phyloP scores from a whole-genome alignment of 345 rosid genomes.

The Excoecaria agallocha region DNA sequence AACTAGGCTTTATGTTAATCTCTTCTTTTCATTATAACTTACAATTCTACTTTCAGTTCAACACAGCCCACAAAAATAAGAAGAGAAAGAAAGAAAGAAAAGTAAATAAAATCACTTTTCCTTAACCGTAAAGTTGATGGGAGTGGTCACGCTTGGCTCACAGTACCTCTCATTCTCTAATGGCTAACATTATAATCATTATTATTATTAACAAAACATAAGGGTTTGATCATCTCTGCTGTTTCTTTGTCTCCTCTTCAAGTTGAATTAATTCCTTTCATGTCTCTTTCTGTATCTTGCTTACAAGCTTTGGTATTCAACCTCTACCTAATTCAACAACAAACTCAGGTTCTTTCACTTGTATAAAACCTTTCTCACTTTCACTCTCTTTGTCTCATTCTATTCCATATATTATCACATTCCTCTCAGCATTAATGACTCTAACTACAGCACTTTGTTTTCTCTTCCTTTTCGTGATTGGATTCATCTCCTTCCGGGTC shows the following conservation, averaged over 20 bases:
- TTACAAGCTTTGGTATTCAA: conserved; percentile 17
- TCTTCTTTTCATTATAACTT: too few species aligned
- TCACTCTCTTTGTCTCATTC: not conserved
- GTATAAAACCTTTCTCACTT: conserved; percentile 2
- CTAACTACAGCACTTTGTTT: not conserved
- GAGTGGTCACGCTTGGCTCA: conserved; percentile 1
- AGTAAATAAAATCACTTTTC: not conserved
- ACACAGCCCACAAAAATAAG: not conserved
- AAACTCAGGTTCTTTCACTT: not conserved
- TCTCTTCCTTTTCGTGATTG: conserved; percentile 5
- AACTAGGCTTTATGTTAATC: too few species aligned
- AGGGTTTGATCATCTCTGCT: not conserved
- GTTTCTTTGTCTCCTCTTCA: conserved; percentile 11
- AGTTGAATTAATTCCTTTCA: not conserved
- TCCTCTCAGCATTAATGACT: not conserved
- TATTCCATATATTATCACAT: not conserved
- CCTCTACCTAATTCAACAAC: conserved; percentile 13
- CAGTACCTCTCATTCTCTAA: not conserved
- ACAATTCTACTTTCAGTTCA: not conserved
- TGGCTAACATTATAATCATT: not conserved
- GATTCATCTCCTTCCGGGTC: not conserved
- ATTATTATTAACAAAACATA: too few species aligned
- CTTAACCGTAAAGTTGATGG: conserved; percentile 15
- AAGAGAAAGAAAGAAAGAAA: not conserved
- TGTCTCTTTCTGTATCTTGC: conserved; percentile 19